Conservation (phyloP, 164 flowering plant species). For the Umbellularia californica region DNA sequence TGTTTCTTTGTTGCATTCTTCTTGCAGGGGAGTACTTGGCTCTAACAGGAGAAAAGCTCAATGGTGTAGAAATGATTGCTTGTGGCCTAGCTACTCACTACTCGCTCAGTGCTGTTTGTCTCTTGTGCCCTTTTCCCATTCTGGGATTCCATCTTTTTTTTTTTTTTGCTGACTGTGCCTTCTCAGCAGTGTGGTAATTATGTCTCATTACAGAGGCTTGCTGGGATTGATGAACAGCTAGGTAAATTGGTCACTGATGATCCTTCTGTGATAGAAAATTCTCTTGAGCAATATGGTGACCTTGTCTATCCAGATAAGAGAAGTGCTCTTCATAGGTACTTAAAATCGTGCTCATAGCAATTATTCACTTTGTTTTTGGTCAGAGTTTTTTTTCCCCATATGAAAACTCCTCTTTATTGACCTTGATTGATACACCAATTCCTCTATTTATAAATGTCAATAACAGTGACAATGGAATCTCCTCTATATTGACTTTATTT, state of each 20-base stretch:
- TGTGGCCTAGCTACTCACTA: constrained; percentile 92
- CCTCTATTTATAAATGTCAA: no score
- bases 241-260: constrained; percentile 77
- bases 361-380: neutral
- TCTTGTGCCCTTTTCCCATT: constrained; percentile 1
- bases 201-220: constrained; percentile 51
- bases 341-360: neutral
- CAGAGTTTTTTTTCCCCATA: neutral
- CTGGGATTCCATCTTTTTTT: neutral
- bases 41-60: constrained; percentile 85
- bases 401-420: no score
- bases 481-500: no score
- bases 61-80: constrained; percentile 93
- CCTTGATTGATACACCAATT: no score
- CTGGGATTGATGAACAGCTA: constrained; percentile 69
- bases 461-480: no score
- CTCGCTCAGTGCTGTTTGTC: constrained; percentile 57
- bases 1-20: neutral
- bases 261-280: constrained; percentile 56
- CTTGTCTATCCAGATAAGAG: constrained; percentile 65
- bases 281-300: constrained; percentile 74
- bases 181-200: constrained; percentile 7
- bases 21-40: constrained; percentile 87
- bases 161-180: neutral
- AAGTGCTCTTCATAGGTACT: constrained; percentile 63